phyloP scores from a whole-genome alignment of 2,329 filamentous ascomycete species.

The Ophiosphaerella herpotricha region DNA sequence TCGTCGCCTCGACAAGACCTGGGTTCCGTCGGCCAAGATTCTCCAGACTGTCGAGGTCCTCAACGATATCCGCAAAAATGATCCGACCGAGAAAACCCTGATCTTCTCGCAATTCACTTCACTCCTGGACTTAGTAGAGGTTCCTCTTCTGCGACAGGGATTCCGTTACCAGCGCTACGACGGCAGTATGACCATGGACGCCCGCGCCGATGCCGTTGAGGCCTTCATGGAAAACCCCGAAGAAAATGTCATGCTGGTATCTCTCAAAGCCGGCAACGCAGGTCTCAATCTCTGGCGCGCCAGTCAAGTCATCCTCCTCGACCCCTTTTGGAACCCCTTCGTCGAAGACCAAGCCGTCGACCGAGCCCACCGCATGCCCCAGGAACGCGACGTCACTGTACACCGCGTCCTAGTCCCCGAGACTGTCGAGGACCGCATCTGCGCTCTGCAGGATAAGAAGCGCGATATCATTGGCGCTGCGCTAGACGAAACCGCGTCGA shows the following conservation, averaged over 20 bases:
- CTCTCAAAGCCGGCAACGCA: slow-evolving; percentile 79
- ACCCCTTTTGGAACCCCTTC: slow-evolving; percentile 94
- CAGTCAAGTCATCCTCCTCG: slow-evolving; percentile 84
- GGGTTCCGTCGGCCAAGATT: slow-evolving; percentile 76
- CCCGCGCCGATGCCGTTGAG: slow-evolving; percentile 69
- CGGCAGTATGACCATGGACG: slow-evolving; percentile 70
- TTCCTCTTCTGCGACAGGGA: slow-evolving; percentile 65
- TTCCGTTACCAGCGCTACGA: slow-evolving; percentile 73
- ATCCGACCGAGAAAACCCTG: slow-evolving; percentile 72
- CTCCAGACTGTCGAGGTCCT: slow-evolving; percentile 71
- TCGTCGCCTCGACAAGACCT: slow-evolving; percentile 68
- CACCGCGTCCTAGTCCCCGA: slow-evolving; percentile 76
- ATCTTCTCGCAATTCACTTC: slow-evolving; percentile 84
- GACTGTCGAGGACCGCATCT: slow-evolving; percentile 87
- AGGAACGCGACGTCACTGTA: slow-evolving; percentile 73
- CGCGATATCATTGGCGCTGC: slow-evolving; percentile 76
- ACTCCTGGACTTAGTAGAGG: slow-evolving; percentile 75
- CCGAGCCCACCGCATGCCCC: slow-evolving; percentile 85
- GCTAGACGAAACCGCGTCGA: slow-evolving; percentile 74
- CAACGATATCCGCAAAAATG: slow-evolving; percentile 52
- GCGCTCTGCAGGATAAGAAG: slow-evolving; percentile 78
- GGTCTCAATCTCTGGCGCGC: slow-evolving; percentile 85
- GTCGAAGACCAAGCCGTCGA: slow-evolving; percentile 93
- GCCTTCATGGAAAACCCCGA: slow-evolving; percentile 67
- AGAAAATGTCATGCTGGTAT: slow-evolving; percentile 74